Base-by-base conservation (phyloP, 495 filamentous ascomycete genomes). In the Cercophora scortea region DNA sequence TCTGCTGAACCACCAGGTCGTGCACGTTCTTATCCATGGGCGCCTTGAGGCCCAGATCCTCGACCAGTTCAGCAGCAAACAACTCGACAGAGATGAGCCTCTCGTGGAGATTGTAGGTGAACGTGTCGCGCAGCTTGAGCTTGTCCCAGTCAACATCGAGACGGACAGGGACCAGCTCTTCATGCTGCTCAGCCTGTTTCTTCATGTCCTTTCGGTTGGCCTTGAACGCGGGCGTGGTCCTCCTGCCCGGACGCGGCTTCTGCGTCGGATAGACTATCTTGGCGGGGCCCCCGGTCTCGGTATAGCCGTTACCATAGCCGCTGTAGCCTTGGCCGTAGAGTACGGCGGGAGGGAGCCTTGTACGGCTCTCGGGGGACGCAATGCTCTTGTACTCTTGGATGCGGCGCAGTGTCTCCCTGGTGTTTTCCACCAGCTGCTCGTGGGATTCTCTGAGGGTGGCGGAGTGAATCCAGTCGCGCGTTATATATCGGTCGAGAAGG, bases 31-130 rank as follows among this genome's bases (percentile, higher is more conserved):
- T 75, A 51, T 88, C 83, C 10, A 80, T 64, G 1, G 90, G 83
- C 34, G 69, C 61, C 48, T 74, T 72, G 12, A 98, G 75, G 18
- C 85, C 83, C 64, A 98, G 82, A 65, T 98, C 93, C 65, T 98
- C 93, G 9, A 96, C 82, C 15, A 97, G 74, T 68, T 92, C 87
- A 53, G 88, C 80, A 0, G 90, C 89, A 67, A 97, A 96, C 18
- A 89, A 52, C 15, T 93, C 88, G 34, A 84, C 78, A 12, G 80
- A 77, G 6, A 93, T 79, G 18, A 90, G 80, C 46, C 89, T 81
- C 61, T 98, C 93, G 64, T 96, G 89, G 47, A 98, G 81, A 66
- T 97, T 98, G 89, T 90, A 98, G 16, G 93, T 98, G 61, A 98
- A 96, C 8, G 93, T 98, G 69, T 98, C 93, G 61, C 93, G 84